phyloP scores from a whole-genome alignment of 1,139 yeast species.

The Sporopachydermia cereana region DNA sequence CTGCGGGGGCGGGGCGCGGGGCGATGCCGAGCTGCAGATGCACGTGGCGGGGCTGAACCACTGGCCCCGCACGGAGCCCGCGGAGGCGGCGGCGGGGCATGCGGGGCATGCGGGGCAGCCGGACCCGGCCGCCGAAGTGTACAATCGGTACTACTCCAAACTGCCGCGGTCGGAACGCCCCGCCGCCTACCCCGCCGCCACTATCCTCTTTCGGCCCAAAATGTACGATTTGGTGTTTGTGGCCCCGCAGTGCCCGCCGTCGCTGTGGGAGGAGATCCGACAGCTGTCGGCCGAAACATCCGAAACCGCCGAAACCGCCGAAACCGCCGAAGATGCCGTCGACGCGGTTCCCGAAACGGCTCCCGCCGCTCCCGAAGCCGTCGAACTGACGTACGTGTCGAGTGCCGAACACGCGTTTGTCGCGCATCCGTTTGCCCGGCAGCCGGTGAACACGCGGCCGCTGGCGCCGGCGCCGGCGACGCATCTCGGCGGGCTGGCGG shows the following conservation, averaged over 20 bases:
- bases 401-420: neutral
- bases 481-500: neutral
- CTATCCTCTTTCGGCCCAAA: neutral
- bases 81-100: neutral
- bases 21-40: neutral
- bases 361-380: neutral
- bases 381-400: neutral
- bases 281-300: neutral
- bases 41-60: neutral
- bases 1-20: neutral
- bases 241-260: neutral
- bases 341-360: neutral
- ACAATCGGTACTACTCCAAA: neutral
- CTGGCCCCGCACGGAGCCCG: neutral
- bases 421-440: neutral
- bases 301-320: neutral
- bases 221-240: conserved; percentile 2
- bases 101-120: neutral
- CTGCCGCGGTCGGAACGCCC: neutral
- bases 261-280: neutral
- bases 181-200: neutral
- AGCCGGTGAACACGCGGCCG: neutral
- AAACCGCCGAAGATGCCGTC: neutral
- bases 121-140: neutral
- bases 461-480: neutral